Percentiles rank a stretch among this genome's conserved stretches.
Evolutionary conservation across 768 basidiomycete genomes (phyloP).

Genomic region (Russula griseocarnosa): DNA sequence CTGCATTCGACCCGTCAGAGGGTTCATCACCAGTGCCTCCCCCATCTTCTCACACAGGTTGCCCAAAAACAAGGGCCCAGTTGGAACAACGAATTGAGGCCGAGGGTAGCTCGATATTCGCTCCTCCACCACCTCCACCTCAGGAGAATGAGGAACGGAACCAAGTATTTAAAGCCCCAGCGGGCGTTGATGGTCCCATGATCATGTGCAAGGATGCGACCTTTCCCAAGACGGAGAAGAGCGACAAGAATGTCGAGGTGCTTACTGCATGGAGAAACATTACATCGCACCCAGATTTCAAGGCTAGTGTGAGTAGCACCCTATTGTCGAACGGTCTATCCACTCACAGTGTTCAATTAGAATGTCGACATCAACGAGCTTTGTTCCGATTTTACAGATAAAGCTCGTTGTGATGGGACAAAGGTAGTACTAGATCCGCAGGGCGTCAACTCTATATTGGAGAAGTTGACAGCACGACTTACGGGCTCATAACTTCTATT

Average conservation of each 20-base stretch:
- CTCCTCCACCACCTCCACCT: constrained; percentile 27
- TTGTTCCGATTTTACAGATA: constrained; percentile 73
- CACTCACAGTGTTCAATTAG: constrained; percentile 35
- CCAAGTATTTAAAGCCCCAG: constrained; percentile 40
- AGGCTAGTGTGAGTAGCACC: constrained; percentile 45
- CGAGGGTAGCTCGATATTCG: constrained; percentile 62
- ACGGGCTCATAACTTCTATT: constrained; percentile 7
- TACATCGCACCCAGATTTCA: constrained; percentile 69
- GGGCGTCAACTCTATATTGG: constrained; percentile 43
- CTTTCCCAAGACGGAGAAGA: constrained; percentile 65
- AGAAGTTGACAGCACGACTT: constrained; percentile 38
- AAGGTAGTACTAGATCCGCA: constrained; percentile 70
- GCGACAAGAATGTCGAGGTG: constrained; percentile 71
- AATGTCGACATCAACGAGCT: constrained; percentile 75
- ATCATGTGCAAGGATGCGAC: constrained; percentile 64
- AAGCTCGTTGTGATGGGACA: constrained; percentile 80
- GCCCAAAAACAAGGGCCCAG: constrained; percentile 56
- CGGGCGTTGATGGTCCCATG: constrained; percentile 46
- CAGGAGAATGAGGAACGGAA: constrained; percentile 8
- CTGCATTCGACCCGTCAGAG: constrained; percentile 28
- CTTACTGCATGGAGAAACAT: constrained; percentile 76
- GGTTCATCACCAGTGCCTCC: constrained; percentile 25
- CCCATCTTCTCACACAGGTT: constrained; percentile 31
- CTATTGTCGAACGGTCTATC: background rate
- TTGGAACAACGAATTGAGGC: constrained; percentile 47